Conservation (phyloP, 2,329 filamentous ascomycete genomes). For the Arthrobotrys sinensis region DNA sequence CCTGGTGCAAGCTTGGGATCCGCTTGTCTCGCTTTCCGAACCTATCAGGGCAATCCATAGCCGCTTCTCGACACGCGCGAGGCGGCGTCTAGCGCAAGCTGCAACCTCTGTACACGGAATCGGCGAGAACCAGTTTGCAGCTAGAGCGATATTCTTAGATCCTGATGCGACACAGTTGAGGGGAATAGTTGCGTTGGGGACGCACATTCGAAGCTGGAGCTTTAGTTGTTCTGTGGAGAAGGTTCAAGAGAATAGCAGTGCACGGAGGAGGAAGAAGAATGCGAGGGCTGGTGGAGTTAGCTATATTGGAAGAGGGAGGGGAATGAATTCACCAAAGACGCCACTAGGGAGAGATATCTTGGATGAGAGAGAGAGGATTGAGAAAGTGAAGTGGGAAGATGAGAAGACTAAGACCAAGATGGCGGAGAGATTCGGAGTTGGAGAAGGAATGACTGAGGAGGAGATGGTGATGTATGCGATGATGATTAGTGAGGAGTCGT, state of each 20-base stretch:
- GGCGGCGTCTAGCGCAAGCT: slow-evolving; percentile 76
- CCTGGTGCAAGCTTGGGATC: slow-evolving; percentile 96
- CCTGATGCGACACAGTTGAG: slow-evolving; percentile 87
- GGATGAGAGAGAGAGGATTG: slow-evolving; percentile 84
- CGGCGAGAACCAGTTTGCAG: slow-evolving; percentile 83
- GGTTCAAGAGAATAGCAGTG: slow-evolving; percentile 74
- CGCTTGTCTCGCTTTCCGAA: slow-evolving; percentile 82
- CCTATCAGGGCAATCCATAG: slow-evolving; percentile 90
- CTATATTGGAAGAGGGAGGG: slow-evolving; percentile 69
- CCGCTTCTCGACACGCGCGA: slow-evolving; percentile 83
- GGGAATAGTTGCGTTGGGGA: slow-evolving; percentile 88
- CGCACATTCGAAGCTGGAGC: slow-evolving; percentile 91
- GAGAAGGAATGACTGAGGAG: slow-evolving; percentile 77
- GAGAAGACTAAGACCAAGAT: slow-evolving; percentile 81
- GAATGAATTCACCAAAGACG: slow-evolving; percentile 76
- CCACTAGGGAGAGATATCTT: slow-evolving; percentile 84
- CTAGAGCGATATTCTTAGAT: slow-evolving; percentile 87
- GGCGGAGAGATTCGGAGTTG: slow-evolving; percentile 85
- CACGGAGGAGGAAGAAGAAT: slow-evolving; percentile 72
- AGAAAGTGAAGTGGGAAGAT: slow-evolving; percentile 53
- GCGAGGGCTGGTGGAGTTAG: slow-evolving; percentile 38
- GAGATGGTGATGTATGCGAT: slow-evolving; percentile 77
- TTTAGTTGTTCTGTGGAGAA: slow-evolving; percentile 86
- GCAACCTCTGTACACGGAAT: slow-evolving; percentile 75
- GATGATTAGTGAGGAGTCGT: slow-evolving; percentile 77